Evolutionary conservation across 176 grass and related monocot genomes (phyloP).

Genomic region (Zoysia japonica): DNA sequence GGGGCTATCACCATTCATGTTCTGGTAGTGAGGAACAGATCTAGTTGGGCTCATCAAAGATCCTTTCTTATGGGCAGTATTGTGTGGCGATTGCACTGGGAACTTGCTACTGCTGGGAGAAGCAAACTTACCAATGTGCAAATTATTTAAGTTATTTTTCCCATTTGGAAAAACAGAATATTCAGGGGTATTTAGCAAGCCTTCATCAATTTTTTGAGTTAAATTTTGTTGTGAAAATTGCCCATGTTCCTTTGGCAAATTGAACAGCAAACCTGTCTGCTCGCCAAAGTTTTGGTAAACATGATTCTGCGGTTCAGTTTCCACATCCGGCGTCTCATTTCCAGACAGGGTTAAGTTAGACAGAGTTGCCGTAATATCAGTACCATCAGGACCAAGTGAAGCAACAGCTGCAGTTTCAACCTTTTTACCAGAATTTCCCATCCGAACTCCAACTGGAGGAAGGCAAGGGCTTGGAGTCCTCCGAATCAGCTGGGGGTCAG

Average conservation of each 20-base stretch:
- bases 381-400: constrained; percentile 44
- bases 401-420: constrained; percentile 37
- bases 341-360: constrained; percentile 63
- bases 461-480: constrained; percentile 89
- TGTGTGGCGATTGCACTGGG: constrained; percentile 41
- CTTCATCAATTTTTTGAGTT: constrained; percentile 40
- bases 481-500: constrained; percentile 80
- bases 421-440: constrained; percentile 52
- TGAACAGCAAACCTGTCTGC: constrained; percentile 51
- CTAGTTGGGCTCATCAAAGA: constrained; percentile 47
- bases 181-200: constrained; percentile 39
- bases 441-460: constrained; percentile 88
- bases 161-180: constrained; percentile 57
- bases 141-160: constrained; percentile 44
- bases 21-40: constrained; percentile 52
- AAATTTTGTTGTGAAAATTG: constrained; percentile 52
- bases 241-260: constrained; percentile 46
- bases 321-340: constrained; percentile 46
- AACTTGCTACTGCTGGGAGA: constrained; percentile 59
- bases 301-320: constrained; percentile 51
- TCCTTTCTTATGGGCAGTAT: constrained; percentile 58
- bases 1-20: constrained; percentile 55
- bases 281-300: constrained; percentile 57
- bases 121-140: constrained; percentile 42
- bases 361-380: constrained; percentile 57